Evolutionary conservation across 1,284 basidiomycete genomes (phyloP).

Genomic region (Xerocomus amazonicus): DNA sequence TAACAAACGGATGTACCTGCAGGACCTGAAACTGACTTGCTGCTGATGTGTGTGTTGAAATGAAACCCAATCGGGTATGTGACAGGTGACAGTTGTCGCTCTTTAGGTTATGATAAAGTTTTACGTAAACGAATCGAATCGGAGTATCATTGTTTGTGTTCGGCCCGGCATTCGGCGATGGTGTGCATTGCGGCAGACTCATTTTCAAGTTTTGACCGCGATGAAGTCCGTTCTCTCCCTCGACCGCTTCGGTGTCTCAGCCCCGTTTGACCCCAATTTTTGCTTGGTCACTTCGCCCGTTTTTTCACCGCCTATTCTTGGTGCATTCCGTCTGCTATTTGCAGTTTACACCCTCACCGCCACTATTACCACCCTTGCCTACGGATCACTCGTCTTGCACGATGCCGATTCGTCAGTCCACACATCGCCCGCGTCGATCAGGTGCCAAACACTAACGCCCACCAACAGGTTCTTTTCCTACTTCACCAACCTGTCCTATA

Average conservation of each 20-base stretch:
- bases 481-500: conserved; percentile 62
- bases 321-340: conserved; percentile 44
- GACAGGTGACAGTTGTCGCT: too few relatives aligned
- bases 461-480: conserved; percentile 53
- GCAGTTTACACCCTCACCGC: conserved; percentile 53
- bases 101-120: too few relatives aligned
- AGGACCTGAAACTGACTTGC: conserved; percentile 21
- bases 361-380: conserved; percentile 43
- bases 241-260: conserved; percentile 28
- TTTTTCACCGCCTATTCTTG: conserved; percentile 46
- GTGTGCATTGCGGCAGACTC: too few relatives aligned
- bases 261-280: conserved; percentile 51
- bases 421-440: too few relatives aligned
- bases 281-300: conserved; percentile 59
- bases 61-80: too few relatives aligned
- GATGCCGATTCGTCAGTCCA: conserved; percentile 28
- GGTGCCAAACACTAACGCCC: not conserved
- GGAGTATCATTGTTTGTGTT: too few relatives aligned
- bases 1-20: not conserved
- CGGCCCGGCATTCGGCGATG: too few relatives aligned
- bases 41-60: too few relatives aligned
- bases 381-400: conserved; percentile 32
- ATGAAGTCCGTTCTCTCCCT: conserved; percentile 6
- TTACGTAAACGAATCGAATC: too few relatives aligned
- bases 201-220: too few relatives aligned